Conservation (phyloP, 1,139 yeast species). For the Kodamaea ohmeri region DNA sequence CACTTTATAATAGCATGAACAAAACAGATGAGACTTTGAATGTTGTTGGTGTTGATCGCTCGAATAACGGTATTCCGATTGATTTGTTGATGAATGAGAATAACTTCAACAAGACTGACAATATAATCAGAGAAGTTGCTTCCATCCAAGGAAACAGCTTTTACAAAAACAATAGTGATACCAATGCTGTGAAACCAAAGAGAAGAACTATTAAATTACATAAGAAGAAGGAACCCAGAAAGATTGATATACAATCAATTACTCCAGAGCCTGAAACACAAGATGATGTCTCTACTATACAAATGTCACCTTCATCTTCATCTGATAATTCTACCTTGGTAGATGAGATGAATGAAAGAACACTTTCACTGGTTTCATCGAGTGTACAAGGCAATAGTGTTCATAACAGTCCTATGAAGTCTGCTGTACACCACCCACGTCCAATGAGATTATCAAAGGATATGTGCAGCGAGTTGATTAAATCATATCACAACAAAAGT, state of each 20-base stretch:
- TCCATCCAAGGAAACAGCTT: conserved; percentile 46
- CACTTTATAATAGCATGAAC: conserved; percentile 30
- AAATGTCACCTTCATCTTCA: conserved; percentile 8
- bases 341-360: conserved; percentile 8
- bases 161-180: conserved; percentile 30
- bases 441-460: conserved; percentile 23
- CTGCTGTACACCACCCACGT: conserved; percentile 24
- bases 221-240: conserved; percentile 17
- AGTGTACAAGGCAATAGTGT: no score
- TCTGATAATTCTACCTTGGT: conserved; percentile 19
- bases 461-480: conserved; percentile 15
- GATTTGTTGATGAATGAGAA: conserved; percentile 29
- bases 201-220: conserved; percentile 47
- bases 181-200: conserved; percentile 38
- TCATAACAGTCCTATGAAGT: conserved; percentile 8
- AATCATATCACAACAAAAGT: conserved; percentile 7
- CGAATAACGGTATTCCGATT: conserved; percentile 38
- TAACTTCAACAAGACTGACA: conserved; percentile 31
- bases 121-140: conserved; percentile 44
- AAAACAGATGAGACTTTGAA: conserved; percentile 14
- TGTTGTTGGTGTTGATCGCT: conserved; percentile 9
- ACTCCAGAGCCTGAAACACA: conserved; percentile 7
- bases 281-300: neutral
- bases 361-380: conserved; percentile 1
- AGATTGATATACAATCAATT: conserved; percentile 6